These are phyloP conservation scores for Amborella trichopoda DNA, from an alignment of 164 flowering plant species.

Conservation along the genomic window DNA sequence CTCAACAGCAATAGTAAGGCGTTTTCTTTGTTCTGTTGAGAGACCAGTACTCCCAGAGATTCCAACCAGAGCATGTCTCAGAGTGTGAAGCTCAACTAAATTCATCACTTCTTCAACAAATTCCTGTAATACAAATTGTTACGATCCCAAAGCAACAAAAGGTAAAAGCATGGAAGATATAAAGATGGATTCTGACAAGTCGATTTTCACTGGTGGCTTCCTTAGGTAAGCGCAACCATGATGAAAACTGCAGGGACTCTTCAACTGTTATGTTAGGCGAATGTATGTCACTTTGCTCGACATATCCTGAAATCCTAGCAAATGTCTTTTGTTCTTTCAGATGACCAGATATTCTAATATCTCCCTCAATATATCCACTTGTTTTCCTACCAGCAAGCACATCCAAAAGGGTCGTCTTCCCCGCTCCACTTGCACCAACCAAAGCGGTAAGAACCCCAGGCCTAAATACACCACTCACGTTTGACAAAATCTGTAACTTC, in stretches of 20 bases:
- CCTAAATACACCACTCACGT: constrained; percentile 7
- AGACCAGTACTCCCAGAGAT: constrained; percentile 73
- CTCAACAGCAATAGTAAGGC: constrained; percentile 92
- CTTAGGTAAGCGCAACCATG: constrained; percentile 68
- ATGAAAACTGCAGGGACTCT: constrained; percentile 76
- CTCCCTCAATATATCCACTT: constrained; percentile 34
- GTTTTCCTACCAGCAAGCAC: constrained; percentile 98
- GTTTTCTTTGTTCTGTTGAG: constrained; percentile 92
- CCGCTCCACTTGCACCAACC: constrained; percentile 17
- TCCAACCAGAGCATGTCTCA: constrained; percentile 81
- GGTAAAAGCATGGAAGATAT: not conserved
- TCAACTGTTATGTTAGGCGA: constrained; percentile 88
- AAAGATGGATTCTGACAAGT: constrained; percentile 23
- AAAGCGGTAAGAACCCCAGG: constrained; percentile 6
- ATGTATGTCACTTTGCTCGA: no score
- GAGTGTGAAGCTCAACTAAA: constrained; percentile 64
- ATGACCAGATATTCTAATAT: constrained; percentile 15
- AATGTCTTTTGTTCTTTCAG: constrained; percentile 26
- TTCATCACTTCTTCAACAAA: constrained; percentile 90
- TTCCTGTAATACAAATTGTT: constrained; percentile 32
- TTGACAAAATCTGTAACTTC: constrained; percentile 7
- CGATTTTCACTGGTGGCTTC: constrained; percentile 48
- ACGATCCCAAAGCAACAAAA: constrained; percentile 1
- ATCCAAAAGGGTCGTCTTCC: constrained; percentile 95
- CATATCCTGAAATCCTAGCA: constrained; percentile 27